Base-by-base conservation (phyloP, 139 green algal genomes). In the Nannochloris sp. region DNA sequence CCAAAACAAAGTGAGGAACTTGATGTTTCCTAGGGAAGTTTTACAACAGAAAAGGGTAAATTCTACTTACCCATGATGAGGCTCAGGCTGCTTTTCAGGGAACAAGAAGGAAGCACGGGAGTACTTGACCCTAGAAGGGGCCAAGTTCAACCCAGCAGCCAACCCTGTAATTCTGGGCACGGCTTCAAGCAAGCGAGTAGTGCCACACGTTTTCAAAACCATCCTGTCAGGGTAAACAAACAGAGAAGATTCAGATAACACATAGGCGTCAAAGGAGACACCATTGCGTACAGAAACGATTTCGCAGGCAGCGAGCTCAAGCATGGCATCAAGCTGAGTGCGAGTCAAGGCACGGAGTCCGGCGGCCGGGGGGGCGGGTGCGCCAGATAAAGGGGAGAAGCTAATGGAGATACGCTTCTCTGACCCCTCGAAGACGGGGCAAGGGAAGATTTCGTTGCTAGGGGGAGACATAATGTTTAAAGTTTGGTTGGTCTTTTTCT, bases 141-240 rank as follows among this genome's bases (percentile, higher is more conserved):
- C 25, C 80, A 96, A 66, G 60, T 71, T 81, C 5, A 93, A 33
- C 23, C 57, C 60, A 0, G 37, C 68, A 4, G 92, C 89, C 14
- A 85, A 63, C 59, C 92, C 73, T 44, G 97, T 67, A 61, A 98
- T 73, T 14, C 71, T 55, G 1, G 85, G 83, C 46, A 97, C 80
- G 3, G 81, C 83, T 60, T 79, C 69, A 36, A 98, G 83, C 37
- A 98, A 85, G 54, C 77, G 74, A 23, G 95, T 99, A 61, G 89
- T 98, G 60, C 95, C 95, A 76, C 95, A 99, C 0, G 95, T 99
- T 84, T 99, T 99, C 25, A 99, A 80, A 4, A 99, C 83, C 51
- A 92, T 82, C 57, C 55, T 65, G 62, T 68, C 45, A 3, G 89
- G 81, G 70, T 94, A 96, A n/a, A 99, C 85, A 75, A 99, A 99